A percentile compares a stretch with the other conserved stretches of the same genome.
These are phyloP conservation scores for Pseudogymnoascus sp. DNA, from an alignment of 2,329 filamentous ascomycete genomes.

Conservation along the genomic window DNA sequence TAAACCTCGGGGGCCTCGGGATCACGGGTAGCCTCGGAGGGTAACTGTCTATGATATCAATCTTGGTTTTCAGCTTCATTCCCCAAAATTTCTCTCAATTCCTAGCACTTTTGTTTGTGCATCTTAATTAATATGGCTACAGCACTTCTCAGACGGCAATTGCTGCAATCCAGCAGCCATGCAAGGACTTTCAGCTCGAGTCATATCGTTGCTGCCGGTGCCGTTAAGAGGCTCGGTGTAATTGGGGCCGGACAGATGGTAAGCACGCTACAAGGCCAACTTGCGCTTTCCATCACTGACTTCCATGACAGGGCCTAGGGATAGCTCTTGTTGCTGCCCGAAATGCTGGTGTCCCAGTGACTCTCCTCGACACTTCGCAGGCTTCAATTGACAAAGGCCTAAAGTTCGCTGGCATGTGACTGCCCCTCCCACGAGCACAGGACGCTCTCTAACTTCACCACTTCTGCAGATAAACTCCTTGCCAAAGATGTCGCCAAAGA, in stretches of 20 bases:
- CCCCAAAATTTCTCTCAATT: constrained; percentile 1
- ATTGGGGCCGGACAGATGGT: constrained; percentile 97
- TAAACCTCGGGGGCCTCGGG: not conserved
- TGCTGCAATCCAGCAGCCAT: constrained; percentile 20
- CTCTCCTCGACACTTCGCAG: constrained; percentile 76
- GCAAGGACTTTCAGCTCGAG: constrained; percentile 62
- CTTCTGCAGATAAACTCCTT: constrained; percentile 71
- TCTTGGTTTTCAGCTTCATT: constrained; percentile 2
- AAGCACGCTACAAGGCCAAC: constrained; percentile 27
- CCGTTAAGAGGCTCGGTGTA: constrained; percentile 83
- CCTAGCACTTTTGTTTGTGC: not conserved
- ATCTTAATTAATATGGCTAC: constrained; percentile 22
- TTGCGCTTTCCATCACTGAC: constrained; percentile 17
- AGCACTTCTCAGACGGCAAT: constrained; percentile 20
- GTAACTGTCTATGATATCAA: not conserved
- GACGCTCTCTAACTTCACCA: not conserved
- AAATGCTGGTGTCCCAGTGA: constrained; percentile 76
- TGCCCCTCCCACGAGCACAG: not conserved
- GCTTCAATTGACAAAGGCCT: constrained; percentile 81
- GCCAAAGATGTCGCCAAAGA: constrained; percentile 88
- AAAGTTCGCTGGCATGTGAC: constrained; percentile 67
- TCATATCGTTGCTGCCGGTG: constrained; percentile 50
- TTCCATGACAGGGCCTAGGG: constrained; percentile 67
- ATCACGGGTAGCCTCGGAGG: constrained; percentile 7
- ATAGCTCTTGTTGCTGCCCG: constrained; percentile 92